Base-by-base conservation (phyloP, 345 rosid species). In the Eucalyptus marginata region DNA sequence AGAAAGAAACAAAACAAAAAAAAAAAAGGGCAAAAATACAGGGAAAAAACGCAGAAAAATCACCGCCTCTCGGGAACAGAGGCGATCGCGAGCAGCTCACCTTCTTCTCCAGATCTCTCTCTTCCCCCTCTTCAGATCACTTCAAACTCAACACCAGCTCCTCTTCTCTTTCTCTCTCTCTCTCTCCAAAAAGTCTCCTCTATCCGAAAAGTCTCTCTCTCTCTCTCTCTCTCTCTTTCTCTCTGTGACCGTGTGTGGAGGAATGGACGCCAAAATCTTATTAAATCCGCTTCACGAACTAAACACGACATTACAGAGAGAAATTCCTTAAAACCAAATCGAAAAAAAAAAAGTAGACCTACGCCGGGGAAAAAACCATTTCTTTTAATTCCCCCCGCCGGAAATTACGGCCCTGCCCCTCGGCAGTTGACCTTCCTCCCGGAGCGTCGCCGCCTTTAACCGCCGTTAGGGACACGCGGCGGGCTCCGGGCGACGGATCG, bases 271-370 rank as follows among this genome's bases (percentile, higher is more conserved):
- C 87, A 89, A 90, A 90, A 83, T 10, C 86, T 89, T 88, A 89
- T 93, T 89, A 92, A 92, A 93, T 92, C 90, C 87, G 59, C 43
- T 49, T 89, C 87, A 80, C 68, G n/a, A 89, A 89, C 84, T 9
- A 52, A 71, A 31, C 49, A 24, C 47, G 83, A 76, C 46, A 20
- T 50, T 14, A 18, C 9, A 31, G 13, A 5, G 31, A 62, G 68
- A 31, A 50, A 50, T 6, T 50, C 46, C 52, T n/a, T 29, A 29
- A 84, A 84, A 46, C 11, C 52, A 46, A 86, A n/a, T 31, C 62
- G 44, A 50, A 49, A 18, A 43, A 43, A 43, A 43, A 47, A 49
- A 29, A 16, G 62, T 33, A 17, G 50, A 24, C 36, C 58, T n/a
- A 86, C 44, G 33, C 22, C 81, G 81, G 79, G 43, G 5, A 71